Conservation (phyloP, 305 asterid species). For the Andrographis paniculata region DNA sequence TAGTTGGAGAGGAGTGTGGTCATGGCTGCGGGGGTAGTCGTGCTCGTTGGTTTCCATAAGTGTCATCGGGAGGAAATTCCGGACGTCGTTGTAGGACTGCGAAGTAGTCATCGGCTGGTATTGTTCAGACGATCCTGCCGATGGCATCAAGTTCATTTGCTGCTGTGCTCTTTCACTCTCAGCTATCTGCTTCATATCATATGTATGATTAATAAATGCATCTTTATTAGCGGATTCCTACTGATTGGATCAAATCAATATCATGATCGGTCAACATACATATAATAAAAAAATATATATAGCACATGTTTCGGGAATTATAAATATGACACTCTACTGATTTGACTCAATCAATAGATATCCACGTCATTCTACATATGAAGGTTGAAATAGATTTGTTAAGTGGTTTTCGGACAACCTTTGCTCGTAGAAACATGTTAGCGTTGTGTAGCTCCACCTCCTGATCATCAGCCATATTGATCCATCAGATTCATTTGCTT, state of each 20-base stretch:
- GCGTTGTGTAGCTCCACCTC: slow-evolving; percentile 84
- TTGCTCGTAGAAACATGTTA: slow-evolving; percentile 77
- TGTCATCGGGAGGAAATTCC: slow-evolving; percentile 65
- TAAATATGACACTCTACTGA: too few species aligned
- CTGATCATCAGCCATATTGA: slow-evolving; percentile 28
- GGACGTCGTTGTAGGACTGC: slow-evolving; percentile 49
- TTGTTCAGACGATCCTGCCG: slow-evolving; percentile 27
- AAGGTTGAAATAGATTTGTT: too few species aligned
- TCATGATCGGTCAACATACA: too few species aligned
- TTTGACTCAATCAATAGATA: too few species aligned
- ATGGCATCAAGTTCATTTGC: slow-evolving; percentile 56
- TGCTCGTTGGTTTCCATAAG: slow-evolving; percentile 57
- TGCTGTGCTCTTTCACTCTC: slow-evolving; percentile 70
- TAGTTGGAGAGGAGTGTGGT: slow-evolving; percentile 68
- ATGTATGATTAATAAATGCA: neutral
- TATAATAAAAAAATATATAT: too few species aligned
- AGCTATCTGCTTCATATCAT: slow-evolving; percentile 44
- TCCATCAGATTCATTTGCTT: too few species aligned
- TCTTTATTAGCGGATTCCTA: too few species aligned
- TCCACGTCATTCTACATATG: too few species aligned
- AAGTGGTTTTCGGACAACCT: too few species aligned
- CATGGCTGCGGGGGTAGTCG: slow-evolving; percentile 48
- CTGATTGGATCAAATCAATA: too few species aligned
- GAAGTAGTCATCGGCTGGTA: slow-evolving; percentile 34
- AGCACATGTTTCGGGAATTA: too few species aligned